Conservation (phyloP, 2,329 filamentous ascomycete genomes). For the Pleoardoris graminearum region DNA sequence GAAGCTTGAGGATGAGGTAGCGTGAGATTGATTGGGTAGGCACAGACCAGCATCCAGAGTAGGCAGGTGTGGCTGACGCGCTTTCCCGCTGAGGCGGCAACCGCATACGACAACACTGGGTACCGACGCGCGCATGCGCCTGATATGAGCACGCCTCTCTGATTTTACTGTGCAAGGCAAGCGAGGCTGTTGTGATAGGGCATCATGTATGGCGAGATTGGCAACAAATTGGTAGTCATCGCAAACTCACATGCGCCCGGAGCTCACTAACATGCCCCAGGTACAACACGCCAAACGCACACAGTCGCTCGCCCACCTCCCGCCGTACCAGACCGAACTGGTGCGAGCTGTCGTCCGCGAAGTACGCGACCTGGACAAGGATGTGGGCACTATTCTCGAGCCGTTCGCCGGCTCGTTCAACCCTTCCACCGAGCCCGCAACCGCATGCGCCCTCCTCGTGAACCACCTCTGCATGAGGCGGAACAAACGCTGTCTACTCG, state of each 20-base stretch:
- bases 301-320: conserved; percentile 81
- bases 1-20: not conserved
- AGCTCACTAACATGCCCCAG: conserved; percentile 50
- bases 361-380: conserved; percentile 89
- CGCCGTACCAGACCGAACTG: conserved; percentile 88
- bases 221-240: conserved; percentile 83
- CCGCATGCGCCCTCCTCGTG: conserved; percentile 85
- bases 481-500: conserved; percentile 92
- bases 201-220: conserved; percentile 83
- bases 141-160: too few species aligned
- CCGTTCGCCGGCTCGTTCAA: conserved; percentile 86
- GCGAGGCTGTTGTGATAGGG: too few species aligned
- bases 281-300: conserved; percentile 96
- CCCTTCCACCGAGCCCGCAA: conserved; percentile 77
- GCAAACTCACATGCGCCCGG: conserved; percentile 3
- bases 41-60: not conserved
- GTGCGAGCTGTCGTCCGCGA: conserved; percentile 87
- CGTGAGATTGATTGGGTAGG: not conserved
- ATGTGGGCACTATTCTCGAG: conserved; percentile 76
- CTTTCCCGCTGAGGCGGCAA: not conserved
- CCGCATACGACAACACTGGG: not conserved
- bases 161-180: too few species aligned
- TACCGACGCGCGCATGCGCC: too few species aligned
- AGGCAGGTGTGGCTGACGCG: not conserved
- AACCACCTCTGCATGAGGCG: conserved; percentile 93